Conservation (phyloP, 1,284 basidiomycete species). For the Pyrrhoderma lamaoense region DNA sequence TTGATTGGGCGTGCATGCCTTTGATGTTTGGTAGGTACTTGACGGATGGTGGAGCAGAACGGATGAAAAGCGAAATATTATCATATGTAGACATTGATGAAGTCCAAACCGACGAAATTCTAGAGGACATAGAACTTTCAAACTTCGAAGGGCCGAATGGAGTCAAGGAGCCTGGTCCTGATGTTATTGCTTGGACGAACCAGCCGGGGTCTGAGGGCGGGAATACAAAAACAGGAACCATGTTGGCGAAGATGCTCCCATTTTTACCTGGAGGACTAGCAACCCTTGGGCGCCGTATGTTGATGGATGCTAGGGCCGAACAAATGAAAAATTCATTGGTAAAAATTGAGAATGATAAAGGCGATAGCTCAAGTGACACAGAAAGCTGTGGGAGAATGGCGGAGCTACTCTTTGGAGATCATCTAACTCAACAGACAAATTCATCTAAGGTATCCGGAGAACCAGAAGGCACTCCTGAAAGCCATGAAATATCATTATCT, state of each 20-base stretch:
- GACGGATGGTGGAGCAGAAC: slow-evolving; percentile 12
- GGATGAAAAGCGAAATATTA: slow-evolving; percentile 11
- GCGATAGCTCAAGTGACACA: slow-evolving; percentile 12
- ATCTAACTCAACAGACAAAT: slow-evolving; percentile 3
- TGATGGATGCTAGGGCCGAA: slow-evolving; percentile 2
- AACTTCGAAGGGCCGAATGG: slow-evolving; percentile 13
- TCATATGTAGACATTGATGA: neutral
- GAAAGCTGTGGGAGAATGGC: slow-evolving; percentile 12
- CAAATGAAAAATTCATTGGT: neutral
- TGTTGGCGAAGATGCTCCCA: slow-evolving; percentile 4
- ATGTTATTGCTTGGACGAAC: slow-evolving; percentile 7
- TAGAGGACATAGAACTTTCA: slow-evolving; percentile 8
- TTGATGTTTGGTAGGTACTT: slow-evolving; percentile 45
- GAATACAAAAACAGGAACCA: neutral
- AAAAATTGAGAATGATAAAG: slow-evolving; percentile 9
- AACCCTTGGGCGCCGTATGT: slow-evolving; percentile 9
- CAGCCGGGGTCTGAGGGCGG: slow-evolving; percentile 7
- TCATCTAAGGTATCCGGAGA: neutral
- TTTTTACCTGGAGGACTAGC: slow-evolving; percentile 12
- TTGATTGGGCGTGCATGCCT: slow-evolving; percentile 67
- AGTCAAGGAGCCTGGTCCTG: neutral
- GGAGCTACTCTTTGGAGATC: slow-evolving; percentile 13
- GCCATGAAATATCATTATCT: neutral
- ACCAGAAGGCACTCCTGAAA: neutral
- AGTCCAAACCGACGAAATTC: slow-evolving; percentile 4